These are phyloP conservation scores for Metschnikowia peoriensis DNA, from an alignment of 805 yeast species.

Conservation along the genomic window DNA sequence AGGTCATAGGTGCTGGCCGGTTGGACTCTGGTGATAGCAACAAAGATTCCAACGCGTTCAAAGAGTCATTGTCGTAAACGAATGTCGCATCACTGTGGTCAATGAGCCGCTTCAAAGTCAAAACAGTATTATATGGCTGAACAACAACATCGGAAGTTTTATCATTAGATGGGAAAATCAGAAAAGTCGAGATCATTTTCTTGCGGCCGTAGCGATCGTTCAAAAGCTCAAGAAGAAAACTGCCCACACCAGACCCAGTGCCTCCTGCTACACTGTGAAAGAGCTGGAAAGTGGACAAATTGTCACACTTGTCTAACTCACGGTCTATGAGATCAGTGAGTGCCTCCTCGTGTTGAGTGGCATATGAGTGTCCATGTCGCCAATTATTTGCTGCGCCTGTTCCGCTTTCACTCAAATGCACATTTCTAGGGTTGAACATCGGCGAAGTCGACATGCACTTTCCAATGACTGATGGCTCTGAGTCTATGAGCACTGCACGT, in stretches of 20 bases:
- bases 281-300: constrained; percentile 84
- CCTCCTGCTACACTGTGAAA: constrained; percentile 98
- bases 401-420: constrained; percentile 77
- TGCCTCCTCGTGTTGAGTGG: constrained; percentile 65
- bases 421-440: constrained; percentile 79
- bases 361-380: constrained; percentile 86
- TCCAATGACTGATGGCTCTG: constrained; percentile 86
- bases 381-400: constrained; percentile 96
- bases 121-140: constrained; percentile 89
- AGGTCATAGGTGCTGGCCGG: constrained; percentile 20
- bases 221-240: constrained; percentile 70
- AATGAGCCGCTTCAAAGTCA: constrained; percentile 77
- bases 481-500: constrained; percentile 77
- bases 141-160: constrained; percentile 92
- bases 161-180: constrained; percentile 80
- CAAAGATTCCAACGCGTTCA: constrained; percentile 65
- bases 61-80: constrained; percentile 89
- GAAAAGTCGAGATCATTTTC: constrained; percentile 78
- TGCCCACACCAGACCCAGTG: constrained; percentile 96
- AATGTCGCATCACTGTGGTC: constrained; percentile 83
- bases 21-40: constrained; percentile 21
- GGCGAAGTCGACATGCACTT: constrained; percentile 53
- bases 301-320: constrained; percentile 88
- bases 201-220: constrained; percentile 77
- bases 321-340: constrained; percentile 80